phyloP scores from a whole-genome alignment of 495 filamentous ascomycete genomes.

The Bacidia rubella region DNA sequence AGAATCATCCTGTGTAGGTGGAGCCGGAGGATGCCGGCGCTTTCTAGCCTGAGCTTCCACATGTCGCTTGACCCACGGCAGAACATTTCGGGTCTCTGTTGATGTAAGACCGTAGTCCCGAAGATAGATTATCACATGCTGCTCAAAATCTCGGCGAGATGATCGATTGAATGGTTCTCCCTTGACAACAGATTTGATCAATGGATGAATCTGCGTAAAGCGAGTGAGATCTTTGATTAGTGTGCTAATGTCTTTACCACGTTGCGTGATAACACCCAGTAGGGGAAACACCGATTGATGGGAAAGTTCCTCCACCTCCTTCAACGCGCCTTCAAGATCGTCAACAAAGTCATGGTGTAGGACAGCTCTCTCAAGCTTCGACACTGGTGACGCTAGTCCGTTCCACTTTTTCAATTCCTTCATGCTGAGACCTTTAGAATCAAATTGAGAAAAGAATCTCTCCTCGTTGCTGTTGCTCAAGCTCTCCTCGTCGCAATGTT shows the following conservation, averaged over 20 bases:
- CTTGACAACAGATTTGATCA: neutral
- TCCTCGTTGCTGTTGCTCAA: neutral
- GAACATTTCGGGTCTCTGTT: neutral
- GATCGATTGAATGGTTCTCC: neutral
- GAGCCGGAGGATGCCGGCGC: neutral
- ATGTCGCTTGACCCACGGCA: neutral
- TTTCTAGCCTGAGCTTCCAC: neutral
- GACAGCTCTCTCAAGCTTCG: constrained; percentile 5
- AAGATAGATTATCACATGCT: neutral
- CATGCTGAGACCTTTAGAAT: constrained; percentile 1
- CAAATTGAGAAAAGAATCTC: constrained; percentile 6
- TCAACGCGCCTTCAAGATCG: too few relatives aligned
- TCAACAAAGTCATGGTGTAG: neutral
- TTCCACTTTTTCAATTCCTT: constrained; percentile 9
- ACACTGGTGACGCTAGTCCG: neutral
- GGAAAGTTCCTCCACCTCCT: too few relatives aligned
- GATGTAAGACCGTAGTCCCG: neutral
- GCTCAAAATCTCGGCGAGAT: neutral
- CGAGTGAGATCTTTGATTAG: neutral
- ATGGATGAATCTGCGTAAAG: neutral
- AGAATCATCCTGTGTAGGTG: too few relatives aligned
- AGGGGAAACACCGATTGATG: too few relatives aligned
- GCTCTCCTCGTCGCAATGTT: too few relatives aligned
- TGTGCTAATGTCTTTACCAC: neutral
- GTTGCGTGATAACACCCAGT: too few relatives aligned